These are phyloP conservation scores for Tillandsia fasciculata DNA, from an alignment of 176 grass and related monocot species.

Conservation along the genomic window DNA sequence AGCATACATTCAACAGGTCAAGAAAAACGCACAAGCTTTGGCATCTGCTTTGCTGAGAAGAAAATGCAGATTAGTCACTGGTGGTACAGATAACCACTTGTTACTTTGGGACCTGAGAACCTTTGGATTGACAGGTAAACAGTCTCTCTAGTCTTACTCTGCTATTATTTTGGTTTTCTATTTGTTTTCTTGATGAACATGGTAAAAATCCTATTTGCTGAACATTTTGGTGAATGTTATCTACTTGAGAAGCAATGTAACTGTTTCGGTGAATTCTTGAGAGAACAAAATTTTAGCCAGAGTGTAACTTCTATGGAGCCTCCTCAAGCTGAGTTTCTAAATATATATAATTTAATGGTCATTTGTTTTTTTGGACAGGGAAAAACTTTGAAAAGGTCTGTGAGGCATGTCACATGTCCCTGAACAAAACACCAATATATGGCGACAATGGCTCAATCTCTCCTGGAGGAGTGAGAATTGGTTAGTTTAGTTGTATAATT, in stretches of 20 bases:
- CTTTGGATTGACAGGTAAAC: slow-evolving; percentile 81
- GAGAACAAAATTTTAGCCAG: too few relatives aligned
- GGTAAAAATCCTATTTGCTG: not conserved
- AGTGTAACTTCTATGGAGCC: too few relatives aligned
- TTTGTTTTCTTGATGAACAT: not conserved
- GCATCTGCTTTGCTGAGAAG: slow-evolving; percentile 72
- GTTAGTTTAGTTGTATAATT: slow-evolving; percentile 34
- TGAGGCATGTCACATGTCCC: slow-evolving; percentile 82
- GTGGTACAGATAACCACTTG: slow-evolving; percentile 96
- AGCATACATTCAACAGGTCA: slow-evolving; percentile 91
- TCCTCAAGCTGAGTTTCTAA: not conserved
- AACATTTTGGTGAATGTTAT: too few relatives aligned
- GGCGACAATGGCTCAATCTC: slow-evolving; percentile 93
- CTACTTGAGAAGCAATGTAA: too few relatives aligned
- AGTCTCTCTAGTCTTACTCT: not conserved
- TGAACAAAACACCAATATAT: slow-evolving; percentile 90
- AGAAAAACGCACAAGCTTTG: slow-evolving; percentile 88
- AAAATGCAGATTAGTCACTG: slow-evolving; percentile 96
- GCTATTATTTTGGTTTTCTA: not conserved
- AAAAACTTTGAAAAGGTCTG: slow-evolving; percentile 93
- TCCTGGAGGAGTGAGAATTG: slow-evolving; percentile 80
- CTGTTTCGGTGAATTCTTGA: too few relatives aligned
- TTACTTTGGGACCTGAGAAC: slow-evolving; percentile 97
- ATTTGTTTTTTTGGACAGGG: slow-evolving; percentile 36
- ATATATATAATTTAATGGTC: not conserved